Percentiles rank a stretch among this genome's conserved stretches.
These are phyloP conservation scores for Endocladia muricata DNA, from an alignment of 31 red algal species.

Conservation along the genomic window DNA sequence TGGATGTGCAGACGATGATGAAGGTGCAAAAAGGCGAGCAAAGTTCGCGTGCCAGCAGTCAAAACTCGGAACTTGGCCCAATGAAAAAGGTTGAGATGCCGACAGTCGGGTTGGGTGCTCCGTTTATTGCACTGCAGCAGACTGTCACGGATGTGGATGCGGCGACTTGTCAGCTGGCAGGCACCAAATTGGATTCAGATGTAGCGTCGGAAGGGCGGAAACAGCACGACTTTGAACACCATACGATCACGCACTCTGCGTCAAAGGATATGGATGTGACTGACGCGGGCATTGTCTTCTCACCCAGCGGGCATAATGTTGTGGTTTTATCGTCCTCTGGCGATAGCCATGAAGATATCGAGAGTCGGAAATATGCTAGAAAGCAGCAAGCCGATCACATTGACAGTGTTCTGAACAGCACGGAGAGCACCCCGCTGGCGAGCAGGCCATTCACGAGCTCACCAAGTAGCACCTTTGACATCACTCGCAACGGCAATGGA, in stretches of 20 bases:
- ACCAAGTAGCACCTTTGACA: constrained; percentile 21
- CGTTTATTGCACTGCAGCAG: not conserved
- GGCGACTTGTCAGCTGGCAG: constrained; percentile 42
- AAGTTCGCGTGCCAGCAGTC: not conserved
- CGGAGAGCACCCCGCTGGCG: constrained; percentile 9
- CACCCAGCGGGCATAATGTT: not conserved
- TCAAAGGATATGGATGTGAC: constrained; percentile 21
- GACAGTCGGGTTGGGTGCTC: not conserved
- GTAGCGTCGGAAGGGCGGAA: not conserved
- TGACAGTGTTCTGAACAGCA: constrained; percentile 63
- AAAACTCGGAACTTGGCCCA: not conserved
- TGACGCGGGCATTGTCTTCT: not conserved
- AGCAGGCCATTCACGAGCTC: constrained; percentile 1
- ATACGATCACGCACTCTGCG: not conserved
- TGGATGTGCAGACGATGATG: constrained; percentile 47
- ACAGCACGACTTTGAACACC: not conserved
- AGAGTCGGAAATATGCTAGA: not conserved
- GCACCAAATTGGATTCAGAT: constrained; percentile 22
- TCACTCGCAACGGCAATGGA: constrained; percentile 10
- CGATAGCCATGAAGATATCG: not conserved
- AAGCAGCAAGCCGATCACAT: constrained; percentile 54
- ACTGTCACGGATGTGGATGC: constrained; percentile 38
- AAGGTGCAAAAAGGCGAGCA: not conserved
- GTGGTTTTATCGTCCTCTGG: not conserved
- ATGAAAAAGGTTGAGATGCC: not conserved